phyloP scores from a whole-genome alignment of 2,329 filamentous ascomycete genomes.

The Xylariaceae sp. region DNA sequence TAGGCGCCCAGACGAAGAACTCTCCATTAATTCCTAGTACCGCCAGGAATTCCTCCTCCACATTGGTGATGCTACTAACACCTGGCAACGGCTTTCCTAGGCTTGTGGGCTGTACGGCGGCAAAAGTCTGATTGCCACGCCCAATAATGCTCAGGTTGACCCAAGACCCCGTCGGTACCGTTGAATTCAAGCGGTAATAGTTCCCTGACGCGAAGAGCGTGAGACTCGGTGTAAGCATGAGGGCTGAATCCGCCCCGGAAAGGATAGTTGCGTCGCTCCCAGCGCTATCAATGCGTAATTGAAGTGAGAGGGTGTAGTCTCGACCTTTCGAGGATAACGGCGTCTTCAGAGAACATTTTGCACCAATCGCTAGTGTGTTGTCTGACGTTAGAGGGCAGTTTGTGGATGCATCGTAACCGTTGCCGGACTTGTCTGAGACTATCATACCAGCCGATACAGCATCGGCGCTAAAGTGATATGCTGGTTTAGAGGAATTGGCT shows the following conservation, averaged over 20 bases:
- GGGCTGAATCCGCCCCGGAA: conserved; percentile 50
- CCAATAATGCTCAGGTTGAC: conserved; percentile 40
- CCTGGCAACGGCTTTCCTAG: conserved; percentile 17
- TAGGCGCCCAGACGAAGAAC: conserved; percentile 48
- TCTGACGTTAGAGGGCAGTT: conserved; percentile 42
- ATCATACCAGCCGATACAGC: background rate
- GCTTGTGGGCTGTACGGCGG: conserved; percentile 26
- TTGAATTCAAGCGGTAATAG: conserved; percentile 45
- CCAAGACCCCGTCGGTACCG: conserved; percentile 40
- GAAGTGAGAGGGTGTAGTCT: conserved; percentile 60
- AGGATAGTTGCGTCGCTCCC: conserved; percentile 48
- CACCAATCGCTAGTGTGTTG: conserved; percentile 41
- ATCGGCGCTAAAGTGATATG: background rate
- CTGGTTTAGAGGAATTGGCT: background rate
- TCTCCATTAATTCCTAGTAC: conserved; percentile 50
- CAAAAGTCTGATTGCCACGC: conserved; percentile 43
- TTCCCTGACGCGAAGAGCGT: conserved; percentile 45
- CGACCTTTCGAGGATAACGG: conserved; percentile 60
- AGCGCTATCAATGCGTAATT: conserved; percentile 40
- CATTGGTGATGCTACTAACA: conserved; percentile 28
- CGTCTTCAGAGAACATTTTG: conserved; percentile 51
- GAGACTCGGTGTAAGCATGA: conserved; percentile 48
- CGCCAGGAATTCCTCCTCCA: conserved; percentile 49
- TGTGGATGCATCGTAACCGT: conserved; percentile 48
- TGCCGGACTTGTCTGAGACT: conserved; percentile 46